Conservation (phyloP, 2,329 filamentous ascomycete genomes). For the Colletotrichum karsti region DNA sequence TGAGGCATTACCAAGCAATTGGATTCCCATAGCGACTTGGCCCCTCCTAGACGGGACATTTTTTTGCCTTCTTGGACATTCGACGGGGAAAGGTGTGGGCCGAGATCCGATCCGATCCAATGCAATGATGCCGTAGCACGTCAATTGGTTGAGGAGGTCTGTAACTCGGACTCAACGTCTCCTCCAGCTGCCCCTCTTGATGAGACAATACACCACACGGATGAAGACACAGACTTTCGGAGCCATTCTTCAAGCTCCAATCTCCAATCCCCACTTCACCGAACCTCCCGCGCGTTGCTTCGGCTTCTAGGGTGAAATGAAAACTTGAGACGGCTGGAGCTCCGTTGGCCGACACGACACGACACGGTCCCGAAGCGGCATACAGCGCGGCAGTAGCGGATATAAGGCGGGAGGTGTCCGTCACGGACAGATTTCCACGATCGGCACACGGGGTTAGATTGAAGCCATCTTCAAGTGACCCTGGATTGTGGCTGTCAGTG, state of each 20-base stretch:
- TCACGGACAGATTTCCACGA: neutral
- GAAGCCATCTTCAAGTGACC: no score
- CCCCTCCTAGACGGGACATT: neutral
- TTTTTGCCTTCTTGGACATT: neutral
- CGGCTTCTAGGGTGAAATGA: neutral
- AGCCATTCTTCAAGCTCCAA: neutral
- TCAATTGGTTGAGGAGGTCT: neutral
- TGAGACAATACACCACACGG: neutral
- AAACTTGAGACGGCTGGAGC: neutral
- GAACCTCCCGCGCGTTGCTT: neutral
- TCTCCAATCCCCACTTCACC: neutral
- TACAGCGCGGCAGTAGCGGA: neutral
- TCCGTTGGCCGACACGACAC: neutral
- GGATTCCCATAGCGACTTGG: neutral
- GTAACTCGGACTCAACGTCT: neutral
- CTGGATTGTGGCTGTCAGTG: no score
- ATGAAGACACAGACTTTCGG: neutral
- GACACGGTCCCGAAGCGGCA: slow-evolving; percentile 2
- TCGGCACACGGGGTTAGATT: neutral
- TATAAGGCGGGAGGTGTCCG: neutral
- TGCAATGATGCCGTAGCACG: neutral
- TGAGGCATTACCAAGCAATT: slow-evolving; percentile 25
- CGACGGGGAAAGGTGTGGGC: neutral
- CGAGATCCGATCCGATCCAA: slow-evolving; percentile 9
- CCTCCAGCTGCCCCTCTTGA: neutral